Base-by-base conservation (phyloP, 1,139 yeast species). In the Diutina pseudorugosa region DNA sequence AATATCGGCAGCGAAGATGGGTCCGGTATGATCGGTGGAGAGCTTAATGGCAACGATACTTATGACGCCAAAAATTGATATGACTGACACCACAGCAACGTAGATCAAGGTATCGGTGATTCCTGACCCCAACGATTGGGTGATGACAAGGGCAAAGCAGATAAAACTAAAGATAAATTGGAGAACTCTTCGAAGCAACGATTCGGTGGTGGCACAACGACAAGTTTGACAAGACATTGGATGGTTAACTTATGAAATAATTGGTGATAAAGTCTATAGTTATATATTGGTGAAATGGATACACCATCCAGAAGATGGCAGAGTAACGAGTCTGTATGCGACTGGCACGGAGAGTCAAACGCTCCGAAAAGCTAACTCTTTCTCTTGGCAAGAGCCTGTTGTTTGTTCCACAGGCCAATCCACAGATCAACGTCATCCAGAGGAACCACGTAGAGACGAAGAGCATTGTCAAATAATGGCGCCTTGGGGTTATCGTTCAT, bases 361-460 rank as follows among this genome's bases (percentile, higher is more conserved):
- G 25, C 25, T 23, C 7, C 7, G 25, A 23, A 23, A 30, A 11
- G 6, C n/a, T 14, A 30, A 14, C 11, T 30, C 21, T 25, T 45
- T 16, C 49, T 14, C 23, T 45, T 45, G 18, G 49, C n/a, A 16
- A 85, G 64, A 6, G 86, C 89, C 27, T 75, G 75, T 47, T 76
- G 76, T 70, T 87, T 89, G 55, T 76, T 76, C 86, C 95, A 86
- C 14, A 65, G 70, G 0, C 72, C 61, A 41, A 88, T 62, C 95
- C 96, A 91, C 2, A 65, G 72, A 19, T 75, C 71, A 2, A 86
- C 73, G 48, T 83, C 83, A 6, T 65, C 69, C 64, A 85, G 88
- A 6, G 98, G 96, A 18, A 91, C 91, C 19, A 88, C 79, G 60
- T 83, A 90, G 40, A 93, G 66, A 58, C 90, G 75, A 54, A 89